These are phyloP conservation scores for Yarrowia bubula DNA, from an alignment of 805 yeast genomes.

Conservation along the genomic window DNA sequence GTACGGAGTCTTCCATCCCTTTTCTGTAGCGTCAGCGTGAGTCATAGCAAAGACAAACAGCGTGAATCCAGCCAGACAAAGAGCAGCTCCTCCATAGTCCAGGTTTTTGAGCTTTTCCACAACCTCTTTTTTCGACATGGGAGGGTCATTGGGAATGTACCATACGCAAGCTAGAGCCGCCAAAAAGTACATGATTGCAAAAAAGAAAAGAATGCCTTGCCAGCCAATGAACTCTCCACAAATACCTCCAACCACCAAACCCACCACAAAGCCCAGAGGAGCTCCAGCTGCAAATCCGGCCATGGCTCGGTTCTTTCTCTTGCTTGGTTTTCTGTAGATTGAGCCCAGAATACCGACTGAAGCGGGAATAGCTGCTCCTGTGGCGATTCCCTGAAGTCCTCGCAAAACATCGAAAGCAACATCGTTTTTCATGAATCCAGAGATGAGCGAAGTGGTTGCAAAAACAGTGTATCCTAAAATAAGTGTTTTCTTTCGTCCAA, in stretches of 20 bases:
- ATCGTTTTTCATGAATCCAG: conserved; percentile 36
- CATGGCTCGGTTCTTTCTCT: conserved; percentile 46
- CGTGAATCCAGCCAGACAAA: conserved; percentile 45
- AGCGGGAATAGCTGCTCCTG: conserved; percentile 49
- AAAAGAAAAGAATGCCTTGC: conserved; percentile 46
- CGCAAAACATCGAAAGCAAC: conserved; percentile 45
- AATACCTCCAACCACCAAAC: conserved; percentile 47
- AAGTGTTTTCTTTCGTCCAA: conserved; percentile 47
- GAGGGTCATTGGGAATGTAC: conserved; percentile 42
- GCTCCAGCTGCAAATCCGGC: conserved; percentile 49
- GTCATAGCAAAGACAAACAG: conserved; percentile 47
- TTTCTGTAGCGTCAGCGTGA: conserved; percentile 44
- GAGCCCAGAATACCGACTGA: conserved; percentile 50
- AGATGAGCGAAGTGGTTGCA: conserved; percentile 38
- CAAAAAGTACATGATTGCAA: conserved; percentile 42
- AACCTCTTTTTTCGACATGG: conserved; percentile 34
- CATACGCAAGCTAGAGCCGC: conserved; percentile 36
- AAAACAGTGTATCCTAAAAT: conserved; percentile 41
- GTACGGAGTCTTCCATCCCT: conserved; percentile 50
- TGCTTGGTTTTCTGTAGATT: conserved; percentile 41
- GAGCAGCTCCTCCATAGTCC: conserved; percentile 47
- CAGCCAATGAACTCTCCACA: conserved; percentile 43
- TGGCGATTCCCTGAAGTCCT: conserved; percentile 47
- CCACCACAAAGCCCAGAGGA: conserved; percentile 49
- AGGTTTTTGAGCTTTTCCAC: conserved; percentile 35